A percentile compares a stretch with the other conserved stretches of the same genome.
Conservation (phyloP, 495 filamentous ascomycete genomes). For the Sporormia fimetaria region DNA sequence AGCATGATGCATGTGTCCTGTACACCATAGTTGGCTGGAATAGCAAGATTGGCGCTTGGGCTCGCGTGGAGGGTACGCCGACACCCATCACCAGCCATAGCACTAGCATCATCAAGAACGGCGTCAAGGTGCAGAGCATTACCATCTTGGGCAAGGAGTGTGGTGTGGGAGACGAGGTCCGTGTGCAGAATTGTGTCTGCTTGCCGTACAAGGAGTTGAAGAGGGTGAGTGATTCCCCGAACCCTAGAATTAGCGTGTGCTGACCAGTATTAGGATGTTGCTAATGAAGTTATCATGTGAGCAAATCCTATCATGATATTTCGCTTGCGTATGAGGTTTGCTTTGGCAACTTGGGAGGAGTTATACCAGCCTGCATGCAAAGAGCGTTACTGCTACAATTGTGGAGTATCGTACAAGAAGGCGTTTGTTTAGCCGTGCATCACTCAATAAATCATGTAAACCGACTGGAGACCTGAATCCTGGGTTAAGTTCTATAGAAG, state of each 20-base stretch:
- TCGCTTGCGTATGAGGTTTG: not conserved
- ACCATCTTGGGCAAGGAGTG: conserved; percentile 98
- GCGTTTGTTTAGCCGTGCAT: no score
- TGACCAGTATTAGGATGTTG: conserved; percentile 41
- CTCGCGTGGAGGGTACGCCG: conserved; percentile 90
- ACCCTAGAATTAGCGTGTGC: conserved; percentile 51
- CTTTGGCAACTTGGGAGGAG: no score
- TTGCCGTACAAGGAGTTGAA: conserved; percentile 98
- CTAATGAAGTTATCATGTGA: conserved; percentile 97
- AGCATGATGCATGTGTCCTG: conserved; percentile 91
- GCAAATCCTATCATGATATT: conserved; percentile 10
- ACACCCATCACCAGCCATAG: conserved; percentile 81
- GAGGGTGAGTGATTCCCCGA: conserved; percentile 52
- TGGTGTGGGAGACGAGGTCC: conserved; percentile 83
- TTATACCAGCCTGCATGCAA: no score
- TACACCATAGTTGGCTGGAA: conserved; percentile 97
- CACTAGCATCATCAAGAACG: conserved; percentile 92
- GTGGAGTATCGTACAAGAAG: no score
- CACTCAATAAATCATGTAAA: no score
- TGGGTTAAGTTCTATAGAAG: no score
- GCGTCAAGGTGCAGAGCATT: conserved; percentile 97
- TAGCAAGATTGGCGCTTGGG: conserved; percentile 93
- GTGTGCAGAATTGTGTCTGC: conserved; percentile 97
- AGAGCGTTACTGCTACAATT: no score
- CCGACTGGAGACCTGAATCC: no score